Conservation (phyloP, 1,284 basidiomycete genomes). For the Irpex sp. region DNA sequence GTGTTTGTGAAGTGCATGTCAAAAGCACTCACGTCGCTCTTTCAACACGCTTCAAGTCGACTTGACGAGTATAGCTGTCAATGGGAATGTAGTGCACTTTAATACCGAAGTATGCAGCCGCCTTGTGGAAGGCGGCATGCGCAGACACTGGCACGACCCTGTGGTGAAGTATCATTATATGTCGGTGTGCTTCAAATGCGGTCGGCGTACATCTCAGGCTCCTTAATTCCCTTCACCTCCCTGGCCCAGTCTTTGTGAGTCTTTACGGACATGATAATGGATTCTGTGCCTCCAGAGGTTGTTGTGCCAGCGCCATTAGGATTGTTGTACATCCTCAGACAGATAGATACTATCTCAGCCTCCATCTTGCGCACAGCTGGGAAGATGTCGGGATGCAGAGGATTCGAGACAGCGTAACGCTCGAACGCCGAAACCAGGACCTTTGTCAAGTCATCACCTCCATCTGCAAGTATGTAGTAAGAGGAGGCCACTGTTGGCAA, state of each 20-base stretch:
- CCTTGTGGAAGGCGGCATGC: slow-evolving; percentile 96
- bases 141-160: slow-evolving; percentile 86
- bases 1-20: not conserved
- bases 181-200: not conserved
- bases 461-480: slow-evolving; percentile 46
- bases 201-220: slow-evolving; percentile 83
- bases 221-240: slow-evolving; percentile 81
- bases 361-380: slow-evolving; percentile 97
- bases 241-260: slow-evolving; percentile 93
- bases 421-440: slow-evolving; percentile 69
- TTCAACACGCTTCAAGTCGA: slow-evolving; percentile 72
- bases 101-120: slow-evolving; percentile 86
- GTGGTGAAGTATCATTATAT: not conserved
- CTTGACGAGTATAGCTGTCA: slow-evolving; percentile 79
- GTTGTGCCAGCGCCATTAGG: slow-evolving; percentile 86
- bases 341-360: slow-evolving; percentile 95
- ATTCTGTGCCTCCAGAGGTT: slow-evolving; percentile 95
- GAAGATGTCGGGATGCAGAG: slow-evolving; percentile 94
- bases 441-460: slow-evolving; percentile 77
- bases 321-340: slow-evolving; percentile 83
- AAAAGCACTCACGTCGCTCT: slow-evolving; percentile 73
- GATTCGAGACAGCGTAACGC: slow-evolving; percentile 81
- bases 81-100: slow-evolving; percentile 90
- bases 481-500: not conserved
- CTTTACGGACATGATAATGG: slow-evolving; percentile 93